Evolutionary conservation across 1,284 basidiomycete species (phyloP).

Genomic region (Leccinum griseonigrum): DNA sequence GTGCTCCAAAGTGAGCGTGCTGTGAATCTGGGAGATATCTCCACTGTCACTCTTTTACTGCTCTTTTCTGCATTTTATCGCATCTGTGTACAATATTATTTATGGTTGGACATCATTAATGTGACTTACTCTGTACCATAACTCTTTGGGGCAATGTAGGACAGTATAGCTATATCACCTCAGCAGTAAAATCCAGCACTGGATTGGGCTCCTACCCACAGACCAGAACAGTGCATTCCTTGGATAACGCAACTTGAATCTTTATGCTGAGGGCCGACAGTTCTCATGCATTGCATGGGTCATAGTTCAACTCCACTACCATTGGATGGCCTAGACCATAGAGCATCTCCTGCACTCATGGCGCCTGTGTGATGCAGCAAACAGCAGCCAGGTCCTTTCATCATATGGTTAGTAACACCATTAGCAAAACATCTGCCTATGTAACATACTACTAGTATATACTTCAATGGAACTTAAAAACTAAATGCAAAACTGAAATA

Average conservation of each 20-base stretch:
- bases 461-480: too few relatives aligned
- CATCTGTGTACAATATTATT: not conserved
- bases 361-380: not conserved
- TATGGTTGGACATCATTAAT: too few relatives aligned
- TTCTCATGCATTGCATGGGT: not conserved
- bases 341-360: not conserved
- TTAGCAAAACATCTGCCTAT: too few relatives aligned
- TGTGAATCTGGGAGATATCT: not conserved
- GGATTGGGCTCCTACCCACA: not conserved
- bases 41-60: not conserved
- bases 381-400: not conserved
- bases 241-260: not conserved
- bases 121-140: not conserved
- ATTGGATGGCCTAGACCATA: not conserved
- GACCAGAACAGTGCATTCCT: not conserved
- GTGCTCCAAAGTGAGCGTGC: not conserved
- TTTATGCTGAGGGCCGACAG: not conserved
- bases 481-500: too few relatives aligned
- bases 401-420: too few relatives aligned
- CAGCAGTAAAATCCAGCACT: not conserved
- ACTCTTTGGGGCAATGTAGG: not conserved
- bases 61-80: not conserved
- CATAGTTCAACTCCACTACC: not conserved
- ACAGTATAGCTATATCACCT: not conserved
- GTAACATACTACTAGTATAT: too few relatives aligned